A percentile compares a stretch with the other conserved stretches of the same genome.
These are phyloP conservation scores for Aureobasidium sp. DNA, from an alignment of 2,329 filamentous ascomycete species.

Conservation along the genomic window DNA sequence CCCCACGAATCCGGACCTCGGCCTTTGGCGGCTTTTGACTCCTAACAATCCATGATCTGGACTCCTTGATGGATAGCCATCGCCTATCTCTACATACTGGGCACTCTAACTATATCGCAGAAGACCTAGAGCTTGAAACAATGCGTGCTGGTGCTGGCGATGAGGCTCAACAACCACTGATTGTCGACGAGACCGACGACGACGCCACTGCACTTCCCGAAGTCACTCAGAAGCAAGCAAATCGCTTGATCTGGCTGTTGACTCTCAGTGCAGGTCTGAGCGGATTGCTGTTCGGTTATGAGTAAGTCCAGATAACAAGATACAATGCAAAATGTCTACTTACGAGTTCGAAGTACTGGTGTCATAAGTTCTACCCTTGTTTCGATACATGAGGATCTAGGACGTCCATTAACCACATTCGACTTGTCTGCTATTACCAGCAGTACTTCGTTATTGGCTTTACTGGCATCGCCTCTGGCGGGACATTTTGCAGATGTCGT, in stretches of 20 bases:
- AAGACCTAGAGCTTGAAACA: not conserved
- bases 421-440: slow-evolving; percentile 55
- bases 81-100: not conserved
- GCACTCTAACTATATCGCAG: not conserved
- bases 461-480: slow-evolving; percentile 49
- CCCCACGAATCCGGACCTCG: slow-evolving; percentile 1
- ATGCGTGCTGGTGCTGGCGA: not conserved
- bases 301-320: slow-evolving; percentile 24
- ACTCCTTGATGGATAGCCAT: not conserved
- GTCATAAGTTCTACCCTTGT: slow-evolving; percentile 56
- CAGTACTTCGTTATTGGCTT: slow-evolving; percentile 50
- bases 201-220: not conserved
- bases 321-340: not conserved
- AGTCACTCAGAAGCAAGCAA: not conserved
- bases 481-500: slow-evolving; percentile 45
- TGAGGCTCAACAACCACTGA: slow-evolving; percentile 7
- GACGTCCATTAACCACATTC: slow-evolving; percentile 40
- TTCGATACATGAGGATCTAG: slow-evolving; percentile 43
- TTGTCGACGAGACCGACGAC: not conserved
- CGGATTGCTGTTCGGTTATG: slow-evolving; percentile 55
- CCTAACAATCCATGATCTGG: too few species aligned
- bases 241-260: slow-evolving; percentile 30
- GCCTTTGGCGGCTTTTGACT: not conserved
- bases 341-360: slow-evolving; percentile 39
- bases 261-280: slow-evolving; percentile 52